Evolutionary conservation across 1,284 basidiomycete genomes (phyloP).

Genomic region (Macrocystidia cucumis): DNA sequence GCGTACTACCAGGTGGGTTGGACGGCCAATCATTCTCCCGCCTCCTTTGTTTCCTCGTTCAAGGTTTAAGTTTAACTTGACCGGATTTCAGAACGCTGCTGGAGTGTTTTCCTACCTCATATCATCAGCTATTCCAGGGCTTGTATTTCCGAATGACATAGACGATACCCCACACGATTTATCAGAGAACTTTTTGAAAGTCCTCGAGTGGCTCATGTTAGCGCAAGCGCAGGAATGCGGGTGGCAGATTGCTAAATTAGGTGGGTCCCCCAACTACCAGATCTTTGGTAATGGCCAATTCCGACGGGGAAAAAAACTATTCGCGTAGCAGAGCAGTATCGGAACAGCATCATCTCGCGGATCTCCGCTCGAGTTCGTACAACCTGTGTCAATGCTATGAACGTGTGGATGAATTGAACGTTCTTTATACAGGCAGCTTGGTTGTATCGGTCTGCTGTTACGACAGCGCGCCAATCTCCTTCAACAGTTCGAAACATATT

Average conservation of each 20-base stretch:
- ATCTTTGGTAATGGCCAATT: constrained; percentile 3
- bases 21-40: too few relatives aligned
- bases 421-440: constrained; percentile 47
- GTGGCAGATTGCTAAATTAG: constrained; percentile 89
- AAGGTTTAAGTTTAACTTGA: constrained; percentile 4
- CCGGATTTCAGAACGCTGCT: constrained; percentile 56
- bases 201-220: constrained; percentile 75
- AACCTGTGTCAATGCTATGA: neutral
- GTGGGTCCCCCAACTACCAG: constrained; percentile 29
- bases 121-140: constrained; percentile 47
- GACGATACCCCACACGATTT: constrained; percentile 60
- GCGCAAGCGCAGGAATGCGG: constrained; percentile 97
- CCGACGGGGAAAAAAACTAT: constrained; percentile 5
- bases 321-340: constrained; percentile 53
- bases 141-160: constrained; percentile 42
- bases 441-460: constrained; percentile 56
- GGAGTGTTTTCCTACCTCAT: constrained; percentile 67
- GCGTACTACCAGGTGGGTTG: constrained; percentile 61
- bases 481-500: constrained; percentile 39
- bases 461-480: constrained; percentile 41
- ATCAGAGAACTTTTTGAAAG: constrained; percentile 50
- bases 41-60: too few relatives aligned
- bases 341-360: constrained; percentile 84
- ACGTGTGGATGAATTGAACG: constrained; percentile 1
- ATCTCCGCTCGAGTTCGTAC: constrained; percentile 63